Percentiles rank a stretch among this genome's conserved stretches.
Evolutionary conservation across 106 monocot species (phyloP).

Genomic region (Apostasia shenzhenica): DNA sequence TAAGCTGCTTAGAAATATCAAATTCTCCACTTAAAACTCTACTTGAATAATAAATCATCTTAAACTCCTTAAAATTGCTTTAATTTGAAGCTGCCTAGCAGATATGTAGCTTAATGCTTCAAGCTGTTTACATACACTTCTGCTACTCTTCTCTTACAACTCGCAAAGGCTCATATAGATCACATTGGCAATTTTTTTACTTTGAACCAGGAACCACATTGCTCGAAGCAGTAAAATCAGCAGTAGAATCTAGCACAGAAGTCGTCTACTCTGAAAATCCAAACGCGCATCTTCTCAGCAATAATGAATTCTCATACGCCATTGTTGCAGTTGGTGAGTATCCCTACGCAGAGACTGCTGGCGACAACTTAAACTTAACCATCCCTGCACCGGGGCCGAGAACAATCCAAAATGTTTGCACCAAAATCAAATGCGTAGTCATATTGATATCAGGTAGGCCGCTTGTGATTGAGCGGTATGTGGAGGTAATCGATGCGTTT

Average conservation of each 20-base stretch:
- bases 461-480: conserved; percentile 39
- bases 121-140: too few relatives aligned
- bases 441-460: conserved; percentile 44
- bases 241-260: conserved; percentile 28
- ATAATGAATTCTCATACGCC: conserved; percentile 38
- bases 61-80: too few relatives aligned
- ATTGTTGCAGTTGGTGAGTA: conserved; percentile 45
- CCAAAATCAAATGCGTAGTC: conserved; percentile 25
- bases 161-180: too few relatives aligned
- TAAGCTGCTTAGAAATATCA: too few relatives aligned
- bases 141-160: too few relatives aligned
- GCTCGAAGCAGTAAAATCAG: conserved; percentile 38
- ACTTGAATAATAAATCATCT: too few relatives aligned
- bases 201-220: conserved; percentile 42
- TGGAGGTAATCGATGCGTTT: conserved; percentile 36
- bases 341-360: conserved; percentile 45
- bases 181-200: too few relatives aligned
- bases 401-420: conserved; percentile 37
- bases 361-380: conserved; percentile 49
- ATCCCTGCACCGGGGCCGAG: conserved; percentile 31
- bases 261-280: conserved; percentile 46
- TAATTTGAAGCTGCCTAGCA: too few relatives aligned
- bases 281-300: conserved; percentile 15
- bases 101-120: too few relatives aligned
- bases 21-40: too few relatives aligned